Evolutionary conservation across 257 asterid species (phyloP), one percentile per base, ranked within the genome.

Genomic region (Lantana camara): DNA sequence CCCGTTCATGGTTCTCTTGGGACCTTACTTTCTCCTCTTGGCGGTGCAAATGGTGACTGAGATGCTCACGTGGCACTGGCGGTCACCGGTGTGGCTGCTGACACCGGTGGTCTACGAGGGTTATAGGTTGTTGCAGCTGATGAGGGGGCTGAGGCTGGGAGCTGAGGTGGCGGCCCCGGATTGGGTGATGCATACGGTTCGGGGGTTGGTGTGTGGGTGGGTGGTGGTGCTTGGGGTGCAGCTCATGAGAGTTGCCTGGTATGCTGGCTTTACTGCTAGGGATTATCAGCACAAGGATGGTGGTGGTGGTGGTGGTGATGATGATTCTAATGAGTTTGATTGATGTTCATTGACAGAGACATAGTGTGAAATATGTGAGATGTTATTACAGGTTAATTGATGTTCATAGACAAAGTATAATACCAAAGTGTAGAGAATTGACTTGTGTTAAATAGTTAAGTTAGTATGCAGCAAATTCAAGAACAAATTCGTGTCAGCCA

Each of bases 171-270:
- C 62, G 46, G 88, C 85, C 1, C 89, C 97, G 2, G 15, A 85
- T 2, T 93, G 99, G 99, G 76, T 67, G 83, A 22, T 93, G 79
- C 86, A 90, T 57, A 70, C 82, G 5, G 71, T 87, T 23, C 70
- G 95, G 74, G 97, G 92, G 1, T 60, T 93, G 52, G 97, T 93
- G 35, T 93, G 99, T 60, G 71, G 91, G 75, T 90, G 99, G 99
- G 97, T 93, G 74, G 76, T 93, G 63, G 88, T 93, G 62, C 95
- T 93, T 11, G 94, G 99, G 50, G 79, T 93, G 79, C 99, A 93
- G 84, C 90, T 93, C 60, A 93, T 93, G 99, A 77, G 97, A 66
- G 95, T 87, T 17, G 99, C 97, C 59, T 93, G 97, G 99, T 93
- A 77, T 61, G 94, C 97, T 4, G 99, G 97, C 46, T 84, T 90